Percentiles rank a stretch among this genome's conserved stretches.
phyloP scores from a whole-genome alignment of 495 filamentous ascomycete species.

The Penicillium dipodomyicola region DNA sequence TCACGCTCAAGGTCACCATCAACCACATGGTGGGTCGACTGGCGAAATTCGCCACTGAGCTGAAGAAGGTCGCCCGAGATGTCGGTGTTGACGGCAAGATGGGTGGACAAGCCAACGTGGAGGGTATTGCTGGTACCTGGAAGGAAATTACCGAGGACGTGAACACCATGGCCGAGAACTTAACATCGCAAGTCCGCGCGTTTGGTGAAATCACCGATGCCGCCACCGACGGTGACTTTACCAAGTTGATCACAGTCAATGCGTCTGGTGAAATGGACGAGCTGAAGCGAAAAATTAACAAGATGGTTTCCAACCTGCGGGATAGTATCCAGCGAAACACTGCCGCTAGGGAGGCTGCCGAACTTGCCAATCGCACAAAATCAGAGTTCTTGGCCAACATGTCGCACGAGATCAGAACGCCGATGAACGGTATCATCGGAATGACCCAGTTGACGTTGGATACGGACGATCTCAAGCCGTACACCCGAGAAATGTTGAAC shows the following conservation, averaged over 20 bases:
- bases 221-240: constrained; percentile 95
- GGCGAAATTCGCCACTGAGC: constrained; percentile 94
- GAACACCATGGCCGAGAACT: constrained; percentile 97
- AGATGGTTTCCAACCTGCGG: constrained; percentile 94
- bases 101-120: constrained; percentile 95
- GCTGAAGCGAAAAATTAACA: constrained; percentile 97
- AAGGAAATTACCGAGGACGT: constrained; percentile 98
- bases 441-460: constrained; percentile 98
- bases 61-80: constrained; percentile 94
- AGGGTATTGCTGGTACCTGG: constrained; percentile 91
- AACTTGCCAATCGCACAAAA: constrained; percentile 97
- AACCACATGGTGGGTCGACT: constrained; percentile 99
- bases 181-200: constrained; percentile 95
- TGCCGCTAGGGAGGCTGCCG: constrained; percentile 92
- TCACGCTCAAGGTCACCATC: constrained; percentile 93
- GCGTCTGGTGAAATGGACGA: constrained; percentile 99
- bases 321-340: constrained; percentile 98
- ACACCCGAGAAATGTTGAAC: constrained; percentile 97
- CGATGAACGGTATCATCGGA: constrained; percentile 84
- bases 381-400: constrained; percentile 99
- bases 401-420: constrained; percentile 98
- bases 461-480: constrained; percentile 84
- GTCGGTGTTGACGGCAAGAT: constrained; percentile 98
- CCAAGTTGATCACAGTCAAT: constrained; percentile 94
- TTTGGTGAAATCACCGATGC: constrained; percentile 98